These are phyloP conservation scores for Phytophthora hybrid DNA, from an alignment of 352 stramenopile genomes.

Conservation along the genomic window DNA sequence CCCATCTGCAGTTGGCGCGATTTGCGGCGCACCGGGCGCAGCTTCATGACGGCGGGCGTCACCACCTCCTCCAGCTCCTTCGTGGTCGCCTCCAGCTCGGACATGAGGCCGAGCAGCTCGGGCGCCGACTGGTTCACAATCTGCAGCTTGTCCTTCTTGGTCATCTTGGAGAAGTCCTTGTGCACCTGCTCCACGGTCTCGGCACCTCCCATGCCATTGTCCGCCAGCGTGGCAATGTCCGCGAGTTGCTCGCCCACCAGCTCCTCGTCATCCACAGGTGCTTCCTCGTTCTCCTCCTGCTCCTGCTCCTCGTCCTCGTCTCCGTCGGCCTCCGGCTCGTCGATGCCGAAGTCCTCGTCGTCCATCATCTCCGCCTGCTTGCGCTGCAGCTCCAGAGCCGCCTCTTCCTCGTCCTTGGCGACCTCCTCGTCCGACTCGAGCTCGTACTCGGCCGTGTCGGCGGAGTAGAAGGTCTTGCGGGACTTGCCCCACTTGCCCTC, in stretches of 20 bases:
- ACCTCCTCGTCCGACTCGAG: slow-evolving; percentile 82
- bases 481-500: slow-evolving; percentile 87
- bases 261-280: slow-evolving; percentile 69
- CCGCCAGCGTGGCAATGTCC: slow-evolving; percentile 73
- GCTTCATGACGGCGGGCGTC: slow-evolving; percentile 73
- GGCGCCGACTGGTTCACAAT: slow-evolving; percentile 88
- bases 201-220: slow-evolving; percentile 56
- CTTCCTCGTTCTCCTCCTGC: slow-evolving; percentile 34
- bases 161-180: slow-evolving; percentile 88
- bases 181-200: slow-evolving; percentile 77
- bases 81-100: slow-evolving; percentile 73
- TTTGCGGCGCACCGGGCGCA: slow-evolving; percentile 70
- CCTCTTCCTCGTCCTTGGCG: slow-evolving; percentile 86
- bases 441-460: slow-evolving; percentile 86
- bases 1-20: slow-evolving; percentile 67
- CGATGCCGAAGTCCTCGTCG: slow-evolving; percentile 88
- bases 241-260: slow-evolving; percentile 76
- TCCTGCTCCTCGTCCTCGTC: slow-evolving; percentile 59
- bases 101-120: slow-evolving; percentile 76
- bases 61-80: slow-evolving; percentile 74
- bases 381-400: slow-evolving; percentile 82
- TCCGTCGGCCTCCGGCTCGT: slow-evolving; percentile 48
- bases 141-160: slow-evolving; percentile 88
- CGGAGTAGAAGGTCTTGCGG: slow-evolving; percentile 90
- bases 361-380: slow-evolving; percentile 89